These are phyloP conservation scores for Penicillium mononematosum DNA, from an alignment of 495 filamentous ascomycete genomes.

Conservation along the genomic window DNA sequence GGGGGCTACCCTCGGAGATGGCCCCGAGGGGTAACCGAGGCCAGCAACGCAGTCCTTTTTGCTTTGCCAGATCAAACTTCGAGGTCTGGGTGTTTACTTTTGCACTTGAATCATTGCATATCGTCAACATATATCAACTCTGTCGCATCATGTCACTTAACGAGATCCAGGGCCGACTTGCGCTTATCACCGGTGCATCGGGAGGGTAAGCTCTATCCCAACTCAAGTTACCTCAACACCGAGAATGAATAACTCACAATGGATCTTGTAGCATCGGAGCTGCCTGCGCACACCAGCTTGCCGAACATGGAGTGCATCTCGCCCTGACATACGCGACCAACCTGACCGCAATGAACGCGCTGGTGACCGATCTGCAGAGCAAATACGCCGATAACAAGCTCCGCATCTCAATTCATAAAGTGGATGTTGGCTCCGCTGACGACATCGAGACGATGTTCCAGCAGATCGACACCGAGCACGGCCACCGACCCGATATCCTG, in stretches of 20 bases:
- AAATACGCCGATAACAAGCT: slow-evolving; percentile 33
- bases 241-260: slow-evolving; percentile 7
- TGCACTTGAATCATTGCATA: not conserved
- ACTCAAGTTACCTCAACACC: not conserved
- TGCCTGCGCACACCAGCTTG: slow-evolving; percentile 57
- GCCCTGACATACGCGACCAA: slow-evolving; percentile 62
- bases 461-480: slow-evolving; percentile 52
- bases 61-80: slow-evolving; percentile 6
- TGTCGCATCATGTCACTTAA: slow-evolving; percentile 41
- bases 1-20: slow-evolving; percentile 25
- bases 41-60: slow-evolving; percentile 7
- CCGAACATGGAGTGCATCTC: slow-evolving; percentile 51
- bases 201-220: slow-evolving; percentile 51
- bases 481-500: slow-evolving; percentile 59
- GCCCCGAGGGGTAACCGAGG: slow-evolving; percentile 29
- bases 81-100: not conserved
- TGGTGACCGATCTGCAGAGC: slow-evolving; percentile 42
- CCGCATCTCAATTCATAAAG: slow-evolving; percentile 54
- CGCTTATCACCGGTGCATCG: slow-evolving; percentile 64
- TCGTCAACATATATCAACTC: not conserved
- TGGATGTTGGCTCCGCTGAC: slow-evolving; percentile 53
- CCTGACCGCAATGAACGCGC: slow-evolving; percentile 41
- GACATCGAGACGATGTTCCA: slow-evolving; percentile 53
- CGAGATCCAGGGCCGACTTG: slow-evolving; percentile 56
- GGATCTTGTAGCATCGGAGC: slow-evolving; percentile 53